Conservation (phyloP, 352 stramenopile genomes). For the Phytophthora pseudosyringae region DNA sequence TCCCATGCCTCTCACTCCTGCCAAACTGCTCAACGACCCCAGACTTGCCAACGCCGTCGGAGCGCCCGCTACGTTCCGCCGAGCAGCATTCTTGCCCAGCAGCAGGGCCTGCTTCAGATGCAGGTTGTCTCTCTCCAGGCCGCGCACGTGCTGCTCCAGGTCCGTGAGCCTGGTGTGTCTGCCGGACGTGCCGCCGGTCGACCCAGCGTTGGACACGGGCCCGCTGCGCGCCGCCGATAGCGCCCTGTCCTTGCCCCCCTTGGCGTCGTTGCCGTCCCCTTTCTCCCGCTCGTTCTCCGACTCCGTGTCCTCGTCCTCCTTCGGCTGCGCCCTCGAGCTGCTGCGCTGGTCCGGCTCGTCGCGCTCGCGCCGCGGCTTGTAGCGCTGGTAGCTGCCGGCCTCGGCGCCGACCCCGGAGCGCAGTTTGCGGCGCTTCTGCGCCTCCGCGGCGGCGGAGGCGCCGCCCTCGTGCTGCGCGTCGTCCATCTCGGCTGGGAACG, state of each 20-base stretch:
- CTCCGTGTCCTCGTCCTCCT: constrained; percentile 28
- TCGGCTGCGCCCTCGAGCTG: constrained; percentile 14
- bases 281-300: constrained; percentile 17
- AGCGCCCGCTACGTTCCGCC: constrained; percentile 5
- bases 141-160: constrained; percentile 72
- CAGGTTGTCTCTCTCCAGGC: constrained; percentile 75
- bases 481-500: constrained; percentile 65
- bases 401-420: not conserved
- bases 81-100: constrained; percentile 57
- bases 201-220: constrained; percentile 8
- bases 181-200: not conserved
- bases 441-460: not conserved
- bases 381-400: not conserved
- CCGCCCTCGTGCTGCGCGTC: constrained; percentile 35
- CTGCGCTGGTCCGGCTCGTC: not conserved
- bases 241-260: constrained; percentile 10
- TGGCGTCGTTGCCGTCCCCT: constrained; percentile 15
- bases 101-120: constrained; percentile 81
- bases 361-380: not conserved
- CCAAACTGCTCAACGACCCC: constrained; percentile 19
- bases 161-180: constrained; percentile 75
- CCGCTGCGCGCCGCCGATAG: not conserved
- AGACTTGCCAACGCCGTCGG: constrained; percentile 36
- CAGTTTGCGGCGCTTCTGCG: constrained; percentile 22
- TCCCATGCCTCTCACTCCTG: constrained; percentile 15